phyloP scores from a whole-genome alignment of 805 yeast species.

The Candida succiphila region DNA sequence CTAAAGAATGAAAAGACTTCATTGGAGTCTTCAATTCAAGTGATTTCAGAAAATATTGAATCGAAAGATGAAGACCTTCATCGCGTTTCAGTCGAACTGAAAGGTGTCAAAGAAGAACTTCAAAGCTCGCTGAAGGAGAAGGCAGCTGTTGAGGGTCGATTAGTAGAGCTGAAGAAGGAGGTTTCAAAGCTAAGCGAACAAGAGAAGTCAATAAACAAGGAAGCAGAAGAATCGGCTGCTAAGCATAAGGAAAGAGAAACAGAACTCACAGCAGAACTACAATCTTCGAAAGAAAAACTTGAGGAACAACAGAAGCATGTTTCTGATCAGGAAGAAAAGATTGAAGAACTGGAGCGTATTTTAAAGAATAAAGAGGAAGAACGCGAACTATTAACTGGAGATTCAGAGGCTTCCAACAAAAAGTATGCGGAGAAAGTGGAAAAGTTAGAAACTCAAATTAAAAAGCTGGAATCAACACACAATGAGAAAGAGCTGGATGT shows the following conservation, averaged over 20 bases:
- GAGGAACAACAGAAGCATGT: no score
- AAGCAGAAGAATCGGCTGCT: background rate
- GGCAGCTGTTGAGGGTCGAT: constrained; percentile 1
- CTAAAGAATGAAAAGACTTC: constrained; percentile 23
- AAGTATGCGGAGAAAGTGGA: constrained; percentile 38
- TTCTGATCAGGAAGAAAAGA: constrained; percentile 2
- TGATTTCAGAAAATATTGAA: constrained; percentile 24
- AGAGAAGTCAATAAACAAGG: background rate
- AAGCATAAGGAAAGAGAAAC: background rate
- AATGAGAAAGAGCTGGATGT: constrained; percentile 8
- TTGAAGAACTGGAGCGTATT: constrained; percentile 25
- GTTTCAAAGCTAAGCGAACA: background rate
- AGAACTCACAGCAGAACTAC: background rate
- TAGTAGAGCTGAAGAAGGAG: background rate
- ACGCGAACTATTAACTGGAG: constrained; percentile 34
- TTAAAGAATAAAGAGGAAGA: constrained; percentile 39
- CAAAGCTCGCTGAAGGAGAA: constrained; percentile 3
- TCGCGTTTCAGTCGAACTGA: constrained; percentile 1
- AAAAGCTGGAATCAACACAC: constrained; percentile 4
- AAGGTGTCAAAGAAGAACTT: background rate
- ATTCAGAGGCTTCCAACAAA: constrained; percentile 37
- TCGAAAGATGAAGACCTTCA: constrained; percentile 10
- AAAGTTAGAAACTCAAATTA: constrained; percentile 27
- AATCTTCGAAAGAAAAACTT: background rate
- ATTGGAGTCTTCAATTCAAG: constrained; percentile 19